Evolutionary conservation across 495 filamentous ascomycete genomes (phyloP), one percentile per base, ranked within the genome.

Genomic region (Penicillium arizonense): DNA sequence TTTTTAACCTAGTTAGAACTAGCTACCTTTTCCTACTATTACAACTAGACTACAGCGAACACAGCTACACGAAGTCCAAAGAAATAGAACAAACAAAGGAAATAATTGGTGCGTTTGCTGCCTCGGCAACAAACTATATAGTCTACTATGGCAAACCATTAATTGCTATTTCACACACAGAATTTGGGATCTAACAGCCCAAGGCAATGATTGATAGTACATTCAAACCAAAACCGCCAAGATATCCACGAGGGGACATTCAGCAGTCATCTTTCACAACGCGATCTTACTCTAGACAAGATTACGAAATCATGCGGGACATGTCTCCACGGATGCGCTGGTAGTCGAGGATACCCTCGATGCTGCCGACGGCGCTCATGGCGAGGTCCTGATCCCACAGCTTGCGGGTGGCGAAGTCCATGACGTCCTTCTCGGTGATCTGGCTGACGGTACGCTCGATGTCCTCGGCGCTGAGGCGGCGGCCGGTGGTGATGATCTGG

Each of bases 371-470:
- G 12, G 95, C 95, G 63, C 83, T 89, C 71, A 99, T 80, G 55
- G 95, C 94, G 49, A 99, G 71, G 71, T 99, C 94, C 74, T 93
- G 88, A 74, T 99, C 94, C 94, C 94, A 99, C 45, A 99, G 74
- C 71, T 88, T 95, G 71, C 80, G 81, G 72, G 84, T 82, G 58
- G 92, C 92, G 70, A 97, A 99, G 57, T 87, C 82, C 86, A 95
- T 95, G 42, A 99, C 90, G 58, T 99, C 91, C 85, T 96, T 95
- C 79, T 89, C 90, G 47, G 93, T 93, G 63, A 98, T 89, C 51
- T 73, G 78, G 58, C 90, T 84, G 55, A 99, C 89, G 48, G 87
- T 82, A 54, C 87, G 82, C 82, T 99, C 94, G 47, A 99, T 91
- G 80, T 99, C 94, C 67, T 90, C 88, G 54, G 94, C 87, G 67